Base-by-base conservation (phyloP, 2,329 filamentous ascomycete species). In the Ceratocystis smalleyi region DNA sequence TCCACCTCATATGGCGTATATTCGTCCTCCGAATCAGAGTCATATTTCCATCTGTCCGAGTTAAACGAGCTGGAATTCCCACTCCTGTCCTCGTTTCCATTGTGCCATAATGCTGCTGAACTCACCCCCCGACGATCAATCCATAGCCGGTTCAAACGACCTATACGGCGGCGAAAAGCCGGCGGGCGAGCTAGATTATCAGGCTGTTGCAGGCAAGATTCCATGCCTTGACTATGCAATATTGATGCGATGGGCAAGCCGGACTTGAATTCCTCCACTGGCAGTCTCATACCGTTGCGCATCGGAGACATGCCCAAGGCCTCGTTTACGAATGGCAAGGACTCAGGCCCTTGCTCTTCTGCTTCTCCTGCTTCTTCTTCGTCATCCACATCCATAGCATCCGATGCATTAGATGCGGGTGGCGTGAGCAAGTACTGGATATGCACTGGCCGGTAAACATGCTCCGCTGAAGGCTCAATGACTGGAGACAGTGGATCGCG, bases 11-110 rank as follows among this genome's bases (percentile, higher is more conserved):
- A 91, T 67, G 85, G 83, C 62, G 91, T 87, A 59, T 95, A 89
- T 68, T 92, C 89, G 67, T 91, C 89, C 70, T 95, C 89, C 30
- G 86, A 85, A 70, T 95, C 89, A 30, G 86, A 85, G 71, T 95
- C 89, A 75, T 89, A 95, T 75, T 91, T 95, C 82, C 88, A 96
- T 67, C 85, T 82, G 71, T 92, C 88, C 30, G 75, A 76, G 65
- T 55, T n/a, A 55, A 55, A 55, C 27, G 51, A 55, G 32, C 51
- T 17, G 22, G 51, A 24, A 8, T 74, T 49, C 24, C 8, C 22
- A 10, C 43, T 22, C 27, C 61, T 17, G 30, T 17, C 35, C 17
- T 55, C n/a, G 19, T 59, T n/a, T 73, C 55, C 73, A 70, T 47
- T 80, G 74, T 71, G 73, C 74, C 72, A 74, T 66, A 77, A 76